Base-by-base conservation (phyloP, 345 rosid genomes). In the Salix exigua region DNA sequence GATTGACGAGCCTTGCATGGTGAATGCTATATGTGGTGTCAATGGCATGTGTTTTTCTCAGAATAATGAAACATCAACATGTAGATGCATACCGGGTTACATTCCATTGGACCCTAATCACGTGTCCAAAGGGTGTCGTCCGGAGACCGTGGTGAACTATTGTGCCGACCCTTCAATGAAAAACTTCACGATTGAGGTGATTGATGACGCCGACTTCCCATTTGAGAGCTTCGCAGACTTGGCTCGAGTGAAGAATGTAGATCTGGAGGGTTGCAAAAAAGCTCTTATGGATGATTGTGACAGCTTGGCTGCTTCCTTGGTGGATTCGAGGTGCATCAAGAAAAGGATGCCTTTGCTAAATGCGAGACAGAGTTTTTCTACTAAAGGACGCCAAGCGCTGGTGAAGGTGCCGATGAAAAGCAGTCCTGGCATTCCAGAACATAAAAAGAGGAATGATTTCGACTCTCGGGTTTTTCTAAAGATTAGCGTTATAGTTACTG, bases 221-320 rank as follows among this genome's bases (percentile, higher is more conserved):
- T 21, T 16, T 3, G 81, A 77, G 37, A 12, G 23, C 19, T 71
- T 67, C 65, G 82, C 76, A 5, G 83, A 83, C 42, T 74, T 83
- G 72, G 71, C 77, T 23, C 68, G 75, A 55, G 65, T 77, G 26
- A 25, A 23, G 38, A 23, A 77, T 19, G 77, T 76, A 38, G 81
- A 83, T 23, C 18, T 48, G 30, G 79, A 77, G 44, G 83, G 81
- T 3, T 83, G 86, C 77, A 74, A 68, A 77, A 71, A 72, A 69
- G 79, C 83, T 70, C 69, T 83, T 18, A 74, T 71, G 72, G 73
- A 71, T 48, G 83, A 83, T 70, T 83, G 86, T 68, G 71, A 80
- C 71, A 77, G 68, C 58, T 6, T 73, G 68, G 83, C 82, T 33
- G 86, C 86, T 60, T 9, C 74, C 23, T 71, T 80, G 62, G 53